Conservation (phyloP, 441 rosid genomes). For the Flueggea neowawraea region DNA sequence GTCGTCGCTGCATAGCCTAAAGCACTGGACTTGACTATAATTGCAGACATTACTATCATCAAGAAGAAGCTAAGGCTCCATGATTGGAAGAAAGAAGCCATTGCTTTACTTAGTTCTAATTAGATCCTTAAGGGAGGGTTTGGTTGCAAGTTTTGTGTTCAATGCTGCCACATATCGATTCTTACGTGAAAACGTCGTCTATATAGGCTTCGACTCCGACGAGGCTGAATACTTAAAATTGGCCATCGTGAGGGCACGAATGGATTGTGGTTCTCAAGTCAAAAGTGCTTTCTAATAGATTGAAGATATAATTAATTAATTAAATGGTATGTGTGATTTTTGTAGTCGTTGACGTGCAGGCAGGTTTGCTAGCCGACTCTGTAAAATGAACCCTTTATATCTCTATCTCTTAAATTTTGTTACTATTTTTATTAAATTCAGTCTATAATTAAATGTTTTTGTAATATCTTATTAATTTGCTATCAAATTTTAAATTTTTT, state of each 20-base stretch:
- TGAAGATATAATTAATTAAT: too few species aligned
- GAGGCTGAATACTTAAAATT: background rate
- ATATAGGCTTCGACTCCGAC: slow-evolving; percentile 20
- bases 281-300: slow-evolving; percentile 9
- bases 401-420: too few species aligned
- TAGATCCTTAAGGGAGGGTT: too few species aligned
- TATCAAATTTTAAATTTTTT: too few species aligned
- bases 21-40: slow-evolving; percentile 21
- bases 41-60: slow-evolving; percentile 18
- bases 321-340: background rate
- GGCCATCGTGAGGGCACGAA: slow-evolving; percentile 55
- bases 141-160: background rate
- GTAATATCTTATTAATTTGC: too few species aligned
- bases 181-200: background rate
- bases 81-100: slow-evolving; percentile 36
- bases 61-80: slow-evolving; percentile 33
- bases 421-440: too few species aligned
- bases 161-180: background rate
- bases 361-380: slow-evolving; percentile 30
- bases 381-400: too few species aligned
- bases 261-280: slow-evolving; percentile 15
- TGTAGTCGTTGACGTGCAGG: slow-evolving; percentile 44
- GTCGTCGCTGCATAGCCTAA: slow-evolving; percentile 16
- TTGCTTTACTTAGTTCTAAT: slow-evolving; percentile 1
- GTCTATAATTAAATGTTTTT: too few species aligned